Evolutionary conservation across 2,329 filamentous ascomycete genomes (phyloP).

Genomic region (Penicillium sp.): DNA sequence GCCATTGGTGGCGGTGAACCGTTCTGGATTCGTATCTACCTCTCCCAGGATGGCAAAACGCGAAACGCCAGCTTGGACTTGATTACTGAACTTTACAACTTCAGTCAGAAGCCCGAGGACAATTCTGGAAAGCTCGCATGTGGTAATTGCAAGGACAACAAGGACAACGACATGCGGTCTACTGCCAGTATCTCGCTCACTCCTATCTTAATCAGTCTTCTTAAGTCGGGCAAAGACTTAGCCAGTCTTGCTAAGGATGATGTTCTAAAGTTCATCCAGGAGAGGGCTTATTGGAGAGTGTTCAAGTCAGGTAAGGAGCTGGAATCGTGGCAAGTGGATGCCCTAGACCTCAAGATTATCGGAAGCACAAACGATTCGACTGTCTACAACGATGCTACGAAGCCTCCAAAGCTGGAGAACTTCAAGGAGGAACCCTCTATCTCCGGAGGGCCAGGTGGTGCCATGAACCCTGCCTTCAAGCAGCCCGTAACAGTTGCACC

Average conservation of each 20-base stretch:
- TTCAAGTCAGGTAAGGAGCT: background rate
- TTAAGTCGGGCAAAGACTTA: constrained; percentile 6
- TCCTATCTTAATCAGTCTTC: constrained; percentile 4
- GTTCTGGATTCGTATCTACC: constrained; percentile 10
- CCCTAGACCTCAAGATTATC: constrained; percentile 9
- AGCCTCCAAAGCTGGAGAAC: constrained; percentile 7
- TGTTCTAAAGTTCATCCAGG: constrained; percentile 7
- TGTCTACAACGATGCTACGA: constrained; percentile 4
- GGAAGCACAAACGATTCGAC: constrained; percentile 9
- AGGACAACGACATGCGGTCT: background rate
- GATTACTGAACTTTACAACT: constrained; percentile 13
- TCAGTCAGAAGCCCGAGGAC: constrained; percentile 6
- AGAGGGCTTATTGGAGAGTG: constrained; percentile 8
- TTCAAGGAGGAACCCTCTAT: constrained; percentile 10
- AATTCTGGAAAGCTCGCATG: constrained; percentile 3
- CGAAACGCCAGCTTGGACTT: background rate
- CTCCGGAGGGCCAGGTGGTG: constrained; percentile 8
- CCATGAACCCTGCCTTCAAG: constrained; percentile 5
- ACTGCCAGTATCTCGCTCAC: constrained; percentile 10
- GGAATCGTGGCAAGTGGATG: constrained; percentile 23
- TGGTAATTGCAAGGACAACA: constrained; percentile 8
- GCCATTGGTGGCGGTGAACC: constrained; percentile 37
- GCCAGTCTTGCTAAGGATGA: constrained; percentile 2
- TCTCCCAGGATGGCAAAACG: constrained; percentile 1
- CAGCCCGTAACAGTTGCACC: constrained; percentile 2